Evolutionary conservation across 2,329 filamentous ascomycete genomes (phyloP).

Genomic region (Rutstroemia sydowiana): DNA sequence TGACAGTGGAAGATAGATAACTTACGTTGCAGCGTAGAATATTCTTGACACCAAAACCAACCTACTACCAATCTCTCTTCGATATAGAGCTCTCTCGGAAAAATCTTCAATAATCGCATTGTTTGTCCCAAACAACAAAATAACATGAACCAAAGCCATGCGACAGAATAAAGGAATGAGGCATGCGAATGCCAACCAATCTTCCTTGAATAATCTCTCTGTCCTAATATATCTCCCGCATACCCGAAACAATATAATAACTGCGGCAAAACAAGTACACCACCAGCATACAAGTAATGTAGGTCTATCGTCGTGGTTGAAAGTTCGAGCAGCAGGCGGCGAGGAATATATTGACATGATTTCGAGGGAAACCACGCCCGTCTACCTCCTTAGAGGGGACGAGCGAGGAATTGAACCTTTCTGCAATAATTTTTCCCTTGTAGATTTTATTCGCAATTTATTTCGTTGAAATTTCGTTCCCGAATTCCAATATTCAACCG

Average conservation of each 20-base stretch:
- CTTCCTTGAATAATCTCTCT: constrained; percentile 79
- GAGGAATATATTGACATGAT: constrained; percentile 50
- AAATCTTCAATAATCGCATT: constrained; percentile 58
- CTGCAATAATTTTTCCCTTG: not conserved
- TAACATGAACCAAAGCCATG: constrained; percentile 81
- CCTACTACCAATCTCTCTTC: constrained; percentile 65
- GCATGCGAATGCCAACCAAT: constrained; percentile 75
- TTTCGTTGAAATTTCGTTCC: constrained; percentile 15
- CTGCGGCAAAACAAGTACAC: constrained; percentile 75
- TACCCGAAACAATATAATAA: constrained; percentile 78
- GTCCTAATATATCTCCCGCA: constrained; percentile 78
- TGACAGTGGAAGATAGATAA: not conserved
- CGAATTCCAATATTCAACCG: constrained; percentile 11
- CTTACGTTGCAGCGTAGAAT: constrained; percentile 84
- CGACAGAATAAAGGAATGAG: constrained; percentile 74
- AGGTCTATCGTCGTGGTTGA: constrained; percentile 65
- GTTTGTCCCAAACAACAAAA: constrained; percentile 86
- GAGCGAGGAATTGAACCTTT: constrained; percentile 26
- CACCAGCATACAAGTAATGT: constrained; percentile 94
- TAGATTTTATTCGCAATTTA: not conserved
- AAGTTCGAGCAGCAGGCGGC: constrained; percentile 26
- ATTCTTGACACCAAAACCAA: constrained; percentile 77
- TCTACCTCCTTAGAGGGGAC: constrained; percentile 31
- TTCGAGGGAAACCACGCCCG: constrained; percentile 21
- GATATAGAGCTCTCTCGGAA: constrained; percentile 50